These are phyloP conservation scores for Apiotrichum brassicae DNA, from an alignment of 1,284 basidiomycete genomes.

Conservation along the genomic window DNA sequence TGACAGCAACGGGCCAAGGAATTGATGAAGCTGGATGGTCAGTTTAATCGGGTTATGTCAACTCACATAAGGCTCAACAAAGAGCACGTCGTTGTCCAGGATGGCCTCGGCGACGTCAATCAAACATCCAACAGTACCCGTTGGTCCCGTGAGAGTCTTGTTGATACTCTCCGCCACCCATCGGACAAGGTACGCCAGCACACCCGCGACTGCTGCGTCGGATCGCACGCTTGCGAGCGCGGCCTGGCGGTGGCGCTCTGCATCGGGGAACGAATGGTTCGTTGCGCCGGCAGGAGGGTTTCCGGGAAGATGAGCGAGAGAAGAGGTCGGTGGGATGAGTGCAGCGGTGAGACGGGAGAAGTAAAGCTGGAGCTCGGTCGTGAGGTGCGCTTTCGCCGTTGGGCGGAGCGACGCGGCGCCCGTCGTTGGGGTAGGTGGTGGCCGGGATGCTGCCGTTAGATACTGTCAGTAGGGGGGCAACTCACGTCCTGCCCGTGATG, in stretches of 20 bases:
- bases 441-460: constrained; percentile 26
- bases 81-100: constrained; percentile 77
- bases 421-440: constrained; percentile 21
- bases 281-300: constrained; percentile 17
- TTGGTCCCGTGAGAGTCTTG: constrained; percentile 49
- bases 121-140: constrained; percentile 67
- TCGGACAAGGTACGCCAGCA: constrained; percentile 91
- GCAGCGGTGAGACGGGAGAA: constrained; percentile 86
- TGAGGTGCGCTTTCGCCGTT: constrained; percentile 80
- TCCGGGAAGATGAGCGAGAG: constrained; percentile 36
- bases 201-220: constrained; percentile 86
- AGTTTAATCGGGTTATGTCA: neutral
- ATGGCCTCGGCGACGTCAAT: constrained; percentile 76
- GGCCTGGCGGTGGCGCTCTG: constrained; percentile 63
- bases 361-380: constrained; percentile 90
- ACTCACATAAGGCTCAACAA: constrained; percentile 91
- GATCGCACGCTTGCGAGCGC: constrained; percentile 81
- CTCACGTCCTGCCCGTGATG: constrained; percentile 31
- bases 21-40: constrained; percentile 72
- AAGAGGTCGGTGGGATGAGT: constrained; percentile 58
- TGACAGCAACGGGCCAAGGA: constrained; percentile 86
- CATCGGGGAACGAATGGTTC: constrained; percentile 26
- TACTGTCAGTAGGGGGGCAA: neutral
- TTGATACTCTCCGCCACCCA: constrained; percentile 89
- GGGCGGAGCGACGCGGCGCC: constrained; percentile 38